These are phyloP conservation scores for Dioscorea zingiberensis DNA, from an alignment of 106 monocot genomes.

Conservation along the genomic window DNA sequence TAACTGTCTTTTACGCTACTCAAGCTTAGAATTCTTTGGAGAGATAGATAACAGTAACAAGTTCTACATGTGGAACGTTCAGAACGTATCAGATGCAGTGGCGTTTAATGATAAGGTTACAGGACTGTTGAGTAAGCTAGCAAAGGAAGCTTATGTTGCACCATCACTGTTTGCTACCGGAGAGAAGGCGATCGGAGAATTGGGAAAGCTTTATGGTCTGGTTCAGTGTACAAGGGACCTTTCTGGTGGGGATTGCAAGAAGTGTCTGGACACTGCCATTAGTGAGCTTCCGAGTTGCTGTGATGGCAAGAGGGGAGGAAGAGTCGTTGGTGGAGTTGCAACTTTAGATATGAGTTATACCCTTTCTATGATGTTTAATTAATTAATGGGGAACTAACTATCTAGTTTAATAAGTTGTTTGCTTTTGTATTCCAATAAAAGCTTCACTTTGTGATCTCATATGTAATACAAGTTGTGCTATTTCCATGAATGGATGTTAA, in stretches of 20 bases:
- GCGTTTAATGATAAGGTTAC: slow-evolving; percentile 3
- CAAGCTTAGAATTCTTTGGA: slow-evolving; percentile 27
- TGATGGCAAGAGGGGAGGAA: slow-evolving; percentile 34
- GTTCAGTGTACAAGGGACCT: slow-evolving; percentile 43
- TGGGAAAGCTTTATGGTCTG: slow-evolving; percentile 31
- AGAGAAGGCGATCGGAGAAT: background rate
- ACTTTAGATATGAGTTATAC: slow-evolving; percentile 41
- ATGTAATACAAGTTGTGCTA: too few species aligned
- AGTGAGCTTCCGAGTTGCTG: slow-evolving; percentile 20
- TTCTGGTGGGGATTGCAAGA: slow-evolving; percentile 17
- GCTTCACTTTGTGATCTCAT: too few species aligned
- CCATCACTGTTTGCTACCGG: slow-evolving; percentile 16
- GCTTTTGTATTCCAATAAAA: too few species aligned
- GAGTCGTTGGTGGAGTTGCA: slow-evolving; percentile 41
- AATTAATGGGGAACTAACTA: too few species aligned
- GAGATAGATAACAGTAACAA: slow-evolving; percentile 8
- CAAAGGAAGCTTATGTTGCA: slow-evolving; percentile 4
- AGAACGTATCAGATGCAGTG: too few species aligned
- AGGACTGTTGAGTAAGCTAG: slow-evolving; percentile 22
- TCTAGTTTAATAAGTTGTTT: too few species aligned
- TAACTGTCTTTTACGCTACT: slow-evolving; percentile 36
- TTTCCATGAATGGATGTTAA: too few species aligned
- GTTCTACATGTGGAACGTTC: too few species aligned
- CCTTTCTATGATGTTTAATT: slow-evolving; percentile 25
- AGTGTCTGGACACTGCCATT: slow-evolving; percentile 29